Base-by-base conservation (phyloP, 2,329 filamentous ascomycete genomes). In the Claviceps cyperi region DNA sequence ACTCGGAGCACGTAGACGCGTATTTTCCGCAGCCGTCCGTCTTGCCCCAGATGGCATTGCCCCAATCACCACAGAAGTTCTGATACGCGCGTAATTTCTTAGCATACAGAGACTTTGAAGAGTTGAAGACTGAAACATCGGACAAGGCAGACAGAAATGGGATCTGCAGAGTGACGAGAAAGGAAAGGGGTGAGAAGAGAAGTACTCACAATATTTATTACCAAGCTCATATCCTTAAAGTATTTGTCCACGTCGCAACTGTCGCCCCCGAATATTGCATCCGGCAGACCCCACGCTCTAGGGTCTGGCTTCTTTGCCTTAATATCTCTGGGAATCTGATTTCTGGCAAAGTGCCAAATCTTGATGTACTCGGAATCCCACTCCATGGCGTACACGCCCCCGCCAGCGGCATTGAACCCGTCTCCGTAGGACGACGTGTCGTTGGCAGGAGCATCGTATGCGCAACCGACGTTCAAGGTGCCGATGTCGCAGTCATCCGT, bases 61-160 rank as follows among this genome's bases (percentile, higher is more conserved):
- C 84, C 73, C 84, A 90, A 58, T 83, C 78, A 24, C 86, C 86
- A 60, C 87, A 92, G 62, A 92, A 87, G 48, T 85, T 72, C 71
- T 74, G n/a, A 14, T 24, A 13, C 11, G 28, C 28, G 9, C 28
- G 9, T 32, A 32, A 4, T 9, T 32, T 32, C 9, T 32, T 32
- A 32, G 28, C 9, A 32, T 32, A 32, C 28, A 32, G 7, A 28
- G 9, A 32, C 9, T 11, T 32, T 11, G 9, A 9, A 32, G 28
- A 32, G 3, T 32, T 11, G 9, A 9, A 32, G 28, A 32, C 28
- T 11, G 28, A 4, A 32, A 32, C 9, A 32, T 32, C 28, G 28
- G 28, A 32, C 28, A 4, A 32, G 28, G 28, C 28, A 32, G 9
- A 4, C 9, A 11, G 9, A 32, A 32, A 11, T 11, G 28, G 11